Conservation (phyloP, 129 eudicot genomes). For the Flaveria robusta region DNA sequence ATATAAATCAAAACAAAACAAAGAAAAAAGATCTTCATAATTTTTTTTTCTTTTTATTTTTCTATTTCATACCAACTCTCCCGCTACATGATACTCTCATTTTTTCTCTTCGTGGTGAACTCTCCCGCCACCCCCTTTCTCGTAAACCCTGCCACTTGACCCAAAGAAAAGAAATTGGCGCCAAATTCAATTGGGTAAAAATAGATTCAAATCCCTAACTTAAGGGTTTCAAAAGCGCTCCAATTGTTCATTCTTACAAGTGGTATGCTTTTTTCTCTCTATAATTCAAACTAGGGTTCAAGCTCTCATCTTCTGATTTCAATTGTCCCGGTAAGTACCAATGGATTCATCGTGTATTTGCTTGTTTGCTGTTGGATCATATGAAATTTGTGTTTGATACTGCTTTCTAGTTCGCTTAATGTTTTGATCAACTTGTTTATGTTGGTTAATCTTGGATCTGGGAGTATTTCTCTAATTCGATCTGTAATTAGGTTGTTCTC, state of each 20-base stretch:
- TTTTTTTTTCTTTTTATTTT: too few species aligned
- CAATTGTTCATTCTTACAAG: constrained; percentile 6
- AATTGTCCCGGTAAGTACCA: constrained; percentile 2
- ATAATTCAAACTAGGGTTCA: constrained; percentile 14
- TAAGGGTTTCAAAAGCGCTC: constrained; percentile 9
- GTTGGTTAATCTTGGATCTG: background rate
- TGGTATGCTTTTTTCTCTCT: constrained; percentile 2
- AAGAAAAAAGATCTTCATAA: too few species aligned
- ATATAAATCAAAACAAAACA: too few species aligned
- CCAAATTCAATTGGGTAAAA: background rate
- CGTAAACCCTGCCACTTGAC: background rate
- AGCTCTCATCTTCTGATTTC: background rate
- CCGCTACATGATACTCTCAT: too few species aligned
- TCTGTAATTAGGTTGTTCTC: background rate
- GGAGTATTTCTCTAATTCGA: background rate
- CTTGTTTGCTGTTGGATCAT: background rate
- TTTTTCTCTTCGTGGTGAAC: background rate
- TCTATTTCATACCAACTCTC: too few species aligned
- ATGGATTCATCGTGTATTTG: background rate
- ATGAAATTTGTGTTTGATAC: background rate
- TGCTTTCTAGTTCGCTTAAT: background rate
- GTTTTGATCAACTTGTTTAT: background rate
- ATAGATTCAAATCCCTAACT: constrained; percentile 10
- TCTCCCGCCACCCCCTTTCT: background rate
- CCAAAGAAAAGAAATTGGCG: background rate